A percentile compares a stretch with the other conserved stretches of the same genome.
These are phyloP conservation scores for Halenospora varia DNA, from an alignment of 495 filamentous ascomycete genomes.

Conservation along the genomic window DNA sequence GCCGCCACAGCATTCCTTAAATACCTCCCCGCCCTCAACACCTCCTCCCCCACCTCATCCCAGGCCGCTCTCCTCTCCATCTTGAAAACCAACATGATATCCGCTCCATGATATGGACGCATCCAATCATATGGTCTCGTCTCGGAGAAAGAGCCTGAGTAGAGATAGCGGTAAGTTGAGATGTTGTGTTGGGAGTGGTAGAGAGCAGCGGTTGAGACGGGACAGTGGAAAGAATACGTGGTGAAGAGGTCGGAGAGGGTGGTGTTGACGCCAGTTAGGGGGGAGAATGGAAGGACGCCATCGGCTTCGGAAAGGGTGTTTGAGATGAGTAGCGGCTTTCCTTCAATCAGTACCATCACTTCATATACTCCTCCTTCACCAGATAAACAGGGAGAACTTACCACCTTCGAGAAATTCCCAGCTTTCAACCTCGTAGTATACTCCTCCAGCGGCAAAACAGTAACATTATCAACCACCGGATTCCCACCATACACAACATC, in stretches of 20 bases:
- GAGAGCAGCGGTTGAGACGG: background rate
- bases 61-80: background rate
- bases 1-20: background rate
- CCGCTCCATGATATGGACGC: background rate
- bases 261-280: constrained; percentile 1
- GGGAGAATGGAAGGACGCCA: background rate
- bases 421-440: background rate
- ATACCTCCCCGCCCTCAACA: background rate
- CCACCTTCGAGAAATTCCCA: background rate
- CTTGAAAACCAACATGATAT: background rate
- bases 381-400: background rate
- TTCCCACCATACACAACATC: background rate
- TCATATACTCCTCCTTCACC: too few species aligned
- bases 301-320: background rate
- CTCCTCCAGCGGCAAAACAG: background rate
- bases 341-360: too few species aligned
- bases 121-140: background rate
- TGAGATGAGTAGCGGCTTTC: background rate
- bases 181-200: background rate
- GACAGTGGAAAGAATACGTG: background rate
- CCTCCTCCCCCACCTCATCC: background rate
- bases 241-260: constrained; percentile 1
- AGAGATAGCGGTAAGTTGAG: background rate
- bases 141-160: background rate
- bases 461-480: background rate